Percentiles rank a stretch among this genome's conserved stretches.
Evolutionary conservation across 805 yeast species (phyloP).

Genomic region (Priceomyces haplophilus): DNA sequence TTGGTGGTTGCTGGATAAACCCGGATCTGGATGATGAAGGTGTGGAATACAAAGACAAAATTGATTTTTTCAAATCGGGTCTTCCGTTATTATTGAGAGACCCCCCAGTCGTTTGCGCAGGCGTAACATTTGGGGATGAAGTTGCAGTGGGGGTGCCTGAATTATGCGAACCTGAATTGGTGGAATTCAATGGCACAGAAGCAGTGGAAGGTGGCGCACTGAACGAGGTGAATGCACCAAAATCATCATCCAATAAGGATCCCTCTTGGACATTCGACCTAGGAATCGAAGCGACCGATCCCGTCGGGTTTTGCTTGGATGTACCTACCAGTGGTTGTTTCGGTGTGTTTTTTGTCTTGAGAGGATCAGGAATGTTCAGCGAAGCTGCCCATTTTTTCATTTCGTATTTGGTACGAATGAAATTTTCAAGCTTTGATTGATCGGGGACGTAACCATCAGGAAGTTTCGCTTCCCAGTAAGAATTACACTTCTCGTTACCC

Average conservation of each 20-base stretch:
- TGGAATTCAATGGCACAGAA: not conserved
- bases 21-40: conserved; percentile 48
- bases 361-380: conserved; percentile 58
- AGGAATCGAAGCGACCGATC: not conserved
- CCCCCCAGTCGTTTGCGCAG: conserved; percentile 37
- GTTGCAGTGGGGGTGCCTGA: conserved; percentile 1
- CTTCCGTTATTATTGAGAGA: conserved; percentile 36
- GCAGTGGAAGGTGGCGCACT: conserved; percentile 7
- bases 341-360: conserved; percentile 22
- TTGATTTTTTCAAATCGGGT: conserved; percentile 89
- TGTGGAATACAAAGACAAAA: conserved; percentile 77
- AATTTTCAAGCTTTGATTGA: conserved; percentile 79
- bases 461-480: conserved; percentile 78
- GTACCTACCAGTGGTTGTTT: not conserved
- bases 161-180: not conserved
- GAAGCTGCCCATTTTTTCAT: conserved; percentile 78
- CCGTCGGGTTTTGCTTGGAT: not conserved
- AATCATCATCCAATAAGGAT: conserved; percentile 39
- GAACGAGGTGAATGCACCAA: conserved; percentile 33
- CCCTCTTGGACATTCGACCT: not conserved
- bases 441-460: conserved; percentile 75
- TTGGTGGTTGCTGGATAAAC: conserved; percentile 21
- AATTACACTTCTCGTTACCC: conserved; percentile 81
- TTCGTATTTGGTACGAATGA: conserved; percentile 90
- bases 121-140: conserved; percentile 15